phyloP scores from a whole-genome alignment of 768 basidiomycete genomes.

The Lentinula guzmanii region DNA sequence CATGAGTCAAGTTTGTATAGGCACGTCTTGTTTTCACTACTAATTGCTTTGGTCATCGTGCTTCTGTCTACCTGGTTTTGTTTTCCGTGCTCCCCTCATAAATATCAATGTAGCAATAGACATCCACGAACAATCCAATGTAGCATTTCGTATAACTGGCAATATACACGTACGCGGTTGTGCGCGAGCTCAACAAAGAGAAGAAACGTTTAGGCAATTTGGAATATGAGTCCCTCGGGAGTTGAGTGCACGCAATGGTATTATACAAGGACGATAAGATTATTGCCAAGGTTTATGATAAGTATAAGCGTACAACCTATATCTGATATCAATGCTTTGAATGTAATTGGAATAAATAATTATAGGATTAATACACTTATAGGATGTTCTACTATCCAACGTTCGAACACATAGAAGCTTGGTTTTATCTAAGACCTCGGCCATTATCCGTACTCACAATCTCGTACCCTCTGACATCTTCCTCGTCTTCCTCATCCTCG shows the following conservation, averaged over 20 bases:
- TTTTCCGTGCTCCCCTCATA: constrained; percentile 10
- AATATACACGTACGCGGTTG: constrained; percentile 27
- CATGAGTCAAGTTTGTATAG: constrained; percentile 8
- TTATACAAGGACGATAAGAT: too few species aligned
- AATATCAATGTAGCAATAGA: constrained; percentile 28
- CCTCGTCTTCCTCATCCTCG: not conserved
- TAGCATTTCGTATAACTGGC: constrained; percentile 28
- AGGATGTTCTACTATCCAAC: not conserved
- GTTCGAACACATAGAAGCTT: too few species aligned
- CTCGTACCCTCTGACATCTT: constrained; percentile 4
- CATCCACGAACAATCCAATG: constrained; percentile 18
- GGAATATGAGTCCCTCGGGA: too few species aligned
- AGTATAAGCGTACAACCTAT: too few species aligned
- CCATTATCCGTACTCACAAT: not conserved
- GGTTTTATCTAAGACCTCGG: not conserved
- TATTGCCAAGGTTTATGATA: too few species aligned
- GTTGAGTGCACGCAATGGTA: too few species aligned
- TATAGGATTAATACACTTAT: not conserved
- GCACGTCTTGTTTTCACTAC: constrained; percentile 10
- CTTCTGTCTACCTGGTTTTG: constrained; percentile 10
- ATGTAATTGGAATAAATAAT: not conserved
- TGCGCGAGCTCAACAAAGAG: constrained; percentile 10
- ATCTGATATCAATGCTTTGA: too few species aligned
- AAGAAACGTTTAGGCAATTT: too few species aligned
- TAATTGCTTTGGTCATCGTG: constrained; percentile 1